Base-by-base conservation (phyloP, 352 stramenopile species). In the Pilasporangium apinafurcum region DNA sequence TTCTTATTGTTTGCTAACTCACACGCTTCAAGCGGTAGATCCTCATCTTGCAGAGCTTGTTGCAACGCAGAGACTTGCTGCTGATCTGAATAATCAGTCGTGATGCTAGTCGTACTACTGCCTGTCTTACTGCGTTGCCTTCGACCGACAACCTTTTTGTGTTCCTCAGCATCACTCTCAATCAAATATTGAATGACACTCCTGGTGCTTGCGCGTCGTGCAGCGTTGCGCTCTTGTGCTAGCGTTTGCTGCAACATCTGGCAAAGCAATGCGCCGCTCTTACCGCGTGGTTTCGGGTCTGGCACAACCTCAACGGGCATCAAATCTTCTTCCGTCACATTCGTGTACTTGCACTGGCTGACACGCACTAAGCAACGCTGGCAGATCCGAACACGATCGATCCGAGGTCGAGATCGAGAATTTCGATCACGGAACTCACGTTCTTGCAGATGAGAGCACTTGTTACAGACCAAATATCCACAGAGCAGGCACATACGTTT, bases 131-230 rank as follows among this genome's bases (percentile, higher is more conserved):
- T 0, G 21, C 8, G 18, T n/a, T 29, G 31, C 35, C 43, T n/a
- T n/a, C n/a, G n/a, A 8, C 18, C 18, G 31, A 2, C 21, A 17
- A 6, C 17, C 24, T 27, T 37, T 13, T 13, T 27, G 22, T 56
- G 37, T 4, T 35, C 34, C 13, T 32, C 37, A 70, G n/a, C n/a
- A 3, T 61, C 48, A 21, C 62, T 54, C 8, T 62, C 51, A 7
- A 71, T 39, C 37, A 71, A 39, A 13, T 42, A 35, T 49, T 68
- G 61, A 58, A 72, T 66, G 17, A 70, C 52, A 22, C 38, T 68
- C 50, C 64, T 48, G 6, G 56, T 46, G 3, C 48, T 55, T 8
- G 34, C 39, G 27, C 64, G 63, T 12, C 48, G 41, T 22, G 43
- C 4, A 20, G 45, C 44, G 13, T 47, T 44, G 57, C 51, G 3